Evolutionary conservation across 768 basidiomycete genomes (phyloP).

Genomic region (Hericium erinaceus): DNA sequence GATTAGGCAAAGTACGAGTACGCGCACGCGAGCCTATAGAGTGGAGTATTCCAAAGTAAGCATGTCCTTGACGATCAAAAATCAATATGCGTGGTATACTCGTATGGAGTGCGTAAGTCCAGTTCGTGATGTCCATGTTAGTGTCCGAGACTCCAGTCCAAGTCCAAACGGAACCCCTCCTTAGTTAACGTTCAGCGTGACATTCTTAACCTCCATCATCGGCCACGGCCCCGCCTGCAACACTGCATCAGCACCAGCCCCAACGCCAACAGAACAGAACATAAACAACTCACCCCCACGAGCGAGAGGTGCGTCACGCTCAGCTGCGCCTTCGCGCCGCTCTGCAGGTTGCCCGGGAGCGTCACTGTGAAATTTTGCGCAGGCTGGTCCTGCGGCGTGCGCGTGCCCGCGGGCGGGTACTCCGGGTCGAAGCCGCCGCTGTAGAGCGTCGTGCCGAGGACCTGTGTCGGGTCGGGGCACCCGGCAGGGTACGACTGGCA

Average conservation of each 20-base stretch:
- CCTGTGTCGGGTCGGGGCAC: neutral
- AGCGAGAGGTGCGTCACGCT: slow-evolving; percentile 2
- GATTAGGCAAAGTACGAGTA: too few relatives aligned
- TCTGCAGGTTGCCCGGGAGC: neutral
- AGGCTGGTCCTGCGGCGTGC: neutral
- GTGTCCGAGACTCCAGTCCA: neutral
- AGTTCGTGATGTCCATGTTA: neutral
- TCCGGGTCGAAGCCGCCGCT: neutral
- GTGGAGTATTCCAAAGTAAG: too few relatives aligned
- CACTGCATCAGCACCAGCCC: neutral
- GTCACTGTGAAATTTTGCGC: neutral
- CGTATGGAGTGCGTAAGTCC: neutral
- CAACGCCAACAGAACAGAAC: neutral
- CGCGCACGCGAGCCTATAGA: too few relatives aligned
- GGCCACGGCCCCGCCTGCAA: neutral
- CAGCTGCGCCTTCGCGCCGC: neutral
- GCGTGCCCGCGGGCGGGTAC: neutral
- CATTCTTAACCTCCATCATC: slow-evolving; percentile 3
- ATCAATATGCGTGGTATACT: neutral
- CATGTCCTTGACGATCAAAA: too few relatives aligned
- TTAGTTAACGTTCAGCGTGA: neutral
- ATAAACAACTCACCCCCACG: neutral
- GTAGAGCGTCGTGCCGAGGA: slow-evolving; percentile 2
- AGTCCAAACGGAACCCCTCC: neutral
- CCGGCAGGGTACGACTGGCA: neutral